phyloP scores from a whole-genome alignment of 495 filamentous ascomycete species.

The Talaromyces liani region DNA sequence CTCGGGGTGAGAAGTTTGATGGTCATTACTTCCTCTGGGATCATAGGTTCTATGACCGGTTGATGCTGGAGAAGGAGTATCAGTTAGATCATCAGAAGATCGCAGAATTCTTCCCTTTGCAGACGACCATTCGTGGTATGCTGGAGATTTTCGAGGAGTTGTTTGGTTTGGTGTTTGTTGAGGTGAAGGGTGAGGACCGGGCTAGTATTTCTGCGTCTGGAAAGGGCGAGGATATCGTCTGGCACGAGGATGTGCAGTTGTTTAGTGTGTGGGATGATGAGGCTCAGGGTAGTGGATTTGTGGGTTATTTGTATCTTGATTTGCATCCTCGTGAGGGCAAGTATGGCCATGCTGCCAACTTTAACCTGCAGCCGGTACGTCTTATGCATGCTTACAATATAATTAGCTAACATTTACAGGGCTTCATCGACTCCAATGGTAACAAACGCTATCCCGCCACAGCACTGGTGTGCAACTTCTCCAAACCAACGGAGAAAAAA shows the following conservation, averaged over 20 bases:
- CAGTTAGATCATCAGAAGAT: conserved; percentile 82
- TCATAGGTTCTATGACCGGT: conserved; percentile 73
- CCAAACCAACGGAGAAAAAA: conserved; percentile 61
- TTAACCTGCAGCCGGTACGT: conserved; percentile 61
- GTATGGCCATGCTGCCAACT: conserved; percentile 69
- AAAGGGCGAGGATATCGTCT: conserved; percentile 58
- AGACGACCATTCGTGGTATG: conserved; percentile 81
- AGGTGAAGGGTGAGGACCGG: conserved; percentile 58
- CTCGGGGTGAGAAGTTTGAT: conserved; percentile 51
- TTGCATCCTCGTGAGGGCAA: conserved; percentile 61
- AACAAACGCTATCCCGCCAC: conserved; percentile 60
- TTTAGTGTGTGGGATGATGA: conserved; percentile 69
- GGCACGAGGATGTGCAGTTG: conserved; percentile 63
- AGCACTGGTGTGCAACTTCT: conserved; percentile 66
- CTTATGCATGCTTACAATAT: conserved; percentile 1
- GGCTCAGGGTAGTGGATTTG: conserved; percentile 55
- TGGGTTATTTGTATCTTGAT: conserved; percentile 67
- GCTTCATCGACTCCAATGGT: conserved; percentile 50
- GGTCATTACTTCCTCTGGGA: conserved; percentile 92
- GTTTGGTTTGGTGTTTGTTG: conserved; percentile 85
- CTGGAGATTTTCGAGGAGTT: conserved; percentile 89
- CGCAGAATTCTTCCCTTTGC: conserved; percentile 89
- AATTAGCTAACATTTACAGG: conserved; percentile 19
- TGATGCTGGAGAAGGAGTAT: conserved; percentile 90
- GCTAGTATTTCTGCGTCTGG: conserved; percentile 46